Conservation (phyloP, 1,139 yeast species). For the Suhomyces wounanorum region DNA sequence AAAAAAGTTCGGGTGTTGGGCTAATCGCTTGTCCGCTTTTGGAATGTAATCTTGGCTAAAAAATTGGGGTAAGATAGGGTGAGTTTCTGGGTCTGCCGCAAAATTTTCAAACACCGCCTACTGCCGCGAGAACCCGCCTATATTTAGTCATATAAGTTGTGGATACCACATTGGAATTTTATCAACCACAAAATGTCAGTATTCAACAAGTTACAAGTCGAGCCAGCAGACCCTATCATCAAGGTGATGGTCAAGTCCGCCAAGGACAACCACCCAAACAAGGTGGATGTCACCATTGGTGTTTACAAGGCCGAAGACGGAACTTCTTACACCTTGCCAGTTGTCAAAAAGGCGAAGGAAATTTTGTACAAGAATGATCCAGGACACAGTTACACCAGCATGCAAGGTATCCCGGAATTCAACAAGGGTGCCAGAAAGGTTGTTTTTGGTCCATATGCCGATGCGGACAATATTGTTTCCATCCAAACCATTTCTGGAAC, state of each 20-base stretch:
- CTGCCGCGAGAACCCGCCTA: neutral
- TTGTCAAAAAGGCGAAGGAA: conserved; percentile 39
- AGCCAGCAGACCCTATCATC: conserved; percentile 42
- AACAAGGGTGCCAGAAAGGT: conserved; percentile 37
- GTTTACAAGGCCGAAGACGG: conserved; percentile 46
- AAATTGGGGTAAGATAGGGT: neutral
- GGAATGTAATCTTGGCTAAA: neutral
- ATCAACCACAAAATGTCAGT: conserved; percentile 17
- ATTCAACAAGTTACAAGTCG: conserved; percentile 29
- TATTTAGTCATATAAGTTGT: neutral
- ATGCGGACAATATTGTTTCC: conserved; percentile 34
- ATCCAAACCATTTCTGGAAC: conserved; percentile 49
- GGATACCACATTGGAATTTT: neutral
- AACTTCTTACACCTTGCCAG: conserved; percentile 38
- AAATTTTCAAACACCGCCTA: conserved; percentile 4
- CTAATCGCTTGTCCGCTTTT: neutral
- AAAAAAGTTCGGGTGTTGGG: no score
- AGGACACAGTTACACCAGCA: conserved; percentile 47
- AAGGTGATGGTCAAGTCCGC: conserved; percentile 30
- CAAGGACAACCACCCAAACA: conserved; percentile 31
- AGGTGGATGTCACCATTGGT: conserved; percentile 47
- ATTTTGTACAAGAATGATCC: conserved; percentile 36
- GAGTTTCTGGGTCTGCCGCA: neutral
- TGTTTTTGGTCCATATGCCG: conserved; percentile 34
- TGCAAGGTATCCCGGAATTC: conserved; percentile 46